Conservation (phyloP, 352 stramenopile species). For the Globisporangium sylvaticum region DNA sequence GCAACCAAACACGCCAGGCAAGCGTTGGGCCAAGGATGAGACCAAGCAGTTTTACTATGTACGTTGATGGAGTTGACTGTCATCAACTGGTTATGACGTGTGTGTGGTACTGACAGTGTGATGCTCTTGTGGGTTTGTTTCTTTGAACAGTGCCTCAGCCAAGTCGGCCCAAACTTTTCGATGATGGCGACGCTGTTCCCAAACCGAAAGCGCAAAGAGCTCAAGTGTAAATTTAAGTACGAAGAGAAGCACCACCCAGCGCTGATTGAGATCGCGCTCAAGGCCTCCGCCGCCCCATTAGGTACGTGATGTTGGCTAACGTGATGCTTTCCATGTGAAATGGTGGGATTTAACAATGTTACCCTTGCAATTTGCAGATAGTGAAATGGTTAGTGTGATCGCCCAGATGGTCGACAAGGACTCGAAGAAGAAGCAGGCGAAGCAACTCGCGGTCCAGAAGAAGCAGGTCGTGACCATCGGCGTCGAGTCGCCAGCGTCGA, state of each 20-base stretch:
- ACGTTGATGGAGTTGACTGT: conserved; percentile 13
- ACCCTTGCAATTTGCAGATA: conserved; percentile 25
- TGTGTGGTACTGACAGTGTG: conserved; percentile 1
- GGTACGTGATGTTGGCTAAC: conserved; percentile 14
- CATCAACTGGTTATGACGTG: background rate
- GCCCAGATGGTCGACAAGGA: conserved; percentile 78
- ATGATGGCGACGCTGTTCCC: conserved; percentile 87
- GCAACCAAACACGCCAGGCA: conserved; percentile 40
- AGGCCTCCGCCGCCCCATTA: conserved; percentile 61
- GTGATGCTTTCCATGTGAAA: background rate
- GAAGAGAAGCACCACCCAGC: conserved; percentile 75
- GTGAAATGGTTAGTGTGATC: conserved; percentile 81
- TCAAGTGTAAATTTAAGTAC: conserved; percentile 88
- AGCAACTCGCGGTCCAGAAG: conserved; percentile 26
- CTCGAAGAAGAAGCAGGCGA: conserved; percentile 45
- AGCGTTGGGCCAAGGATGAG: conserved; percentile 75
- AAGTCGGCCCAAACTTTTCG: conserved; percentile 82
- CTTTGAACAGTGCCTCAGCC: conserved; percentile 52
- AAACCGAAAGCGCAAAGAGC: conserved; percentile 72
- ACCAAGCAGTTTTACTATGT: conserved; percentile 89
- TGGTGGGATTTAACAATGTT: background rate
- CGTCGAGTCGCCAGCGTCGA: conserved; percentile 26
- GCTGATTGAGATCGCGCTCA: conserved; percentile 79
- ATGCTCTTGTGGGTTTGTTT: background rate
- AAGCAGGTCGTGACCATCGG: conserved; percentile 20